Base-by-base conservation (phyloP, 345 rosid genomes). In the Eucalyptus rudis region DNA sequence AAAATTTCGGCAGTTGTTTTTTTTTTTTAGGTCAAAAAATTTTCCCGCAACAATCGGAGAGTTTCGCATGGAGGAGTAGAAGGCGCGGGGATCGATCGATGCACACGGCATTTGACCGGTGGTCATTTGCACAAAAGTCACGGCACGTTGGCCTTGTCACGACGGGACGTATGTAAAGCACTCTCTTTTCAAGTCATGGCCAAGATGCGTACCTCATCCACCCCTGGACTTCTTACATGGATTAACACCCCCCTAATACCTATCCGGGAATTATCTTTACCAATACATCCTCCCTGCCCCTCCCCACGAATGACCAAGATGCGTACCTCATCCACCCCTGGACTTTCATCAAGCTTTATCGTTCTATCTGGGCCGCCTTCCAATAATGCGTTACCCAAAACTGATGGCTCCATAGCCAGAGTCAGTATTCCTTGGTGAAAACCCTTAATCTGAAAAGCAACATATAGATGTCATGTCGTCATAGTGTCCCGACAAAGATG, bases 331-430 rank as follows among this genome's bases (percentile, higher is more conserved):
- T 97, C 98, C 88, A 94, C 90, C 81, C 99, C 99, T 40, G 99
- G 96, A 89, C 94, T 96, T 91, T 93, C 92, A 90, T 97, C 98
- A 91, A 97, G 99, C 91, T 96, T 94, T 90, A 96, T 96, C 62
- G 94, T 96, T 92, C 99, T 95, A 91, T 97, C 94, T 87, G 99
- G 98, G 71, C 99, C 99, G 90, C 96, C 96, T 92, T 92, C 97
- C 96, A 96, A 95, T 92, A 97, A 90, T 88, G 99, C 98, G 49
- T 95, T 94, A 68, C 99, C 98, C 91, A 97, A 89, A 24, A 96
- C 89, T 13, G 97, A 96, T 89, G 99, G 99, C 91, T 97, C 99
- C 99, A 97, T 97, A 52, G 99, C 98, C 93, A 97, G 92, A 93
- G 93, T 96, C 90, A 97, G 90, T 92, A 97, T 92, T 90, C 99